Base-by-base conservation (phyloP, 305 asterid genomes). In the Ilex paraguariensis region DNA sequence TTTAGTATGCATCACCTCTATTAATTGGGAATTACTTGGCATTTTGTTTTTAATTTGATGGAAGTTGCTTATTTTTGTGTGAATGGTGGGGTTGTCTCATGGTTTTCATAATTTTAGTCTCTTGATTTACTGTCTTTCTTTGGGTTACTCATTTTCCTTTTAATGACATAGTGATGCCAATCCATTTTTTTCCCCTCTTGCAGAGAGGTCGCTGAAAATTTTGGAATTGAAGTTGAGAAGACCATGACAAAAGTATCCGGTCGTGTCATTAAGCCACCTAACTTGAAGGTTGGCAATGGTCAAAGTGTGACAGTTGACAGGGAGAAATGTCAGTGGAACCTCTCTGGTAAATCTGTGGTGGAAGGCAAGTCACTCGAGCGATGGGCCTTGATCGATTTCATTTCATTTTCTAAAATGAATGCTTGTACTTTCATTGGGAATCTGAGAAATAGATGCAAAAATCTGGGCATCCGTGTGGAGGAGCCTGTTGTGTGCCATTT, bases 301-400 rank as follows among this genome's bases (percentile, higher is more conserved):
- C 63, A 57, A 30, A 15, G 48, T 4, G 79, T 86, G 0, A 74
- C 7, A 60, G 87, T 86, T 68, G 84, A 83, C 56, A 59, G 61
- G 6, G 83, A 67, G 7, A 84, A 77, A 67, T 75, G 92, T 65
- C 84, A 86, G 32, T 86, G 84, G 90, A 76, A 77, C 69, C 83
- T 83, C 56, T 70, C 72, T 17, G 73, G 79, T 4, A 78, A 73
- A 65, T 66, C 78, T 48, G 83, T 87, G 17, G 79, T 71, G 60
- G 76, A 81, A 14, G 85, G 80, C 55, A 80, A 65, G 75, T 46
- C 68, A 0, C 54, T 82, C 17, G 81, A 81, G 5, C 70, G 83
- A 45, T 87, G 91, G 95, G 91, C 85, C 46, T 66, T 83, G 66
- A 71, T 86, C 10, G 82, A 86, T 42, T 80, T 86, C 10, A 70